phyloP scores from a whole-genome alignment of 1,284 basidiomycete species.

The Pascua sp. region DNA sequence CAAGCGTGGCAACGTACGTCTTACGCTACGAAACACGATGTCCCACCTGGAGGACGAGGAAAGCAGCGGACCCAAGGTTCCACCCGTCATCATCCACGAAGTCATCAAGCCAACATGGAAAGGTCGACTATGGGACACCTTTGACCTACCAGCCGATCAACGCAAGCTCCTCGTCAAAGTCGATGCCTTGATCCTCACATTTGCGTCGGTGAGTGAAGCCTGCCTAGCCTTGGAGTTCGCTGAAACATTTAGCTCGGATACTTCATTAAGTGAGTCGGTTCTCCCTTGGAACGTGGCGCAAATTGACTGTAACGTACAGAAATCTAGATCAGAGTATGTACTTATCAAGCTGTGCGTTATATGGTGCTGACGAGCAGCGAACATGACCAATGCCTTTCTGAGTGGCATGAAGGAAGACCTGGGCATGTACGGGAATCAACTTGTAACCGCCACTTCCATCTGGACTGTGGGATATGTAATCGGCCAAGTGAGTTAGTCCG shows the following conservation, averaged over 20 bases:
- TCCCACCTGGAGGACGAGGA: neutral
- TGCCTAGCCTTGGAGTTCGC: too few relatives aligned
- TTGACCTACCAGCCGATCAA: conserved; percentile 32
- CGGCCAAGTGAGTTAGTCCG: conserved; percentile 5
- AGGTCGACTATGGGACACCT: conserved; percentile 39
- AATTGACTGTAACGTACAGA: neutral
- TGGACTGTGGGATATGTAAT: conserved; percentile 43
- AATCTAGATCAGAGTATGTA: conserved; percentile 29
- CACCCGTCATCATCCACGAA: too few relatives aligned
- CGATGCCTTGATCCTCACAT: conserved; percentile 38
- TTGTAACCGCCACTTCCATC: conserved; percentile 34
- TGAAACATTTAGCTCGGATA: conserved; percentile 28
- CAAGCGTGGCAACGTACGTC: neutral
- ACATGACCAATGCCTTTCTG: conserved; percentile 34
- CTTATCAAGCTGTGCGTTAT: neutral
- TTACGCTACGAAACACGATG: neutral
- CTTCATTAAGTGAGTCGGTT: conserved; percentile 26
- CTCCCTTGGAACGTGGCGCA: neutral
- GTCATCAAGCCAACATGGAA: conserved; percentile 6
- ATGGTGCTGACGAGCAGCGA: conserved; percentile 6
- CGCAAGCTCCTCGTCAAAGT: conserved; percentile 41
- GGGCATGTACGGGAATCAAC: conserved; percentile 33
- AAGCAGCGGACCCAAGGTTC: neutral
- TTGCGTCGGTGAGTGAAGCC: conserved; percentile 28
- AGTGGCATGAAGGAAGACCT: conserved; percentile 27